phyloP scores from a whole-genome alignment of 495 filamentous ascomycete species.

The Penicillium longicatenatum region DNA sequence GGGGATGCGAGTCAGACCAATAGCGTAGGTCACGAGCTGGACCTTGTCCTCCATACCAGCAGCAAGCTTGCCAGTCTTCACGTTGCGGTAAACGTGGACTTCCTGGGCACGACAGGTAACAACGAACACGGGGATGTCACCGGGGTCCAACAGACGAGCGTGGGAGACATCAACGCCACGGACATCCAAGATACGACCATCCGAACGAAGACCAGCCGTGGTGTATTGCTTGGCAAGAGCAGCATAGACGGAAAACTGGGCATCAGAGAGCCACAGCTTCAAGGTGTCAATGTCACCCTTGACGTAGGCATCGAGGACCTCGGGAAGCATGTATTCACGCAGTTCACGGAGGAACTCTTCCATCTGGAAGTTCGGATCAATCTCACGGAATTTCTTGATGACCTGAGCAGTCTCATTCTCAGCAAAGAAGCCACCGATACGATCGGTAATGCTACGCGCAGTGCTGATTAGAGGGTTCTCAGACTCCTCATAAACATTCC shows the following conservation, averaged over 20 bases:
- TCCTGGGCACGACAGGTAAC: constrained; percentile 96
- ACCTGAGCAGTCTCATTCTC: constrained; percentile 97
- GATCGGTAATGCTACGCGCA: constrained; percentile 89
- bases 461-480: constrained; percentile 94
- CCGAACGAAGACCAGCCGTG: constrained; percentile 86
- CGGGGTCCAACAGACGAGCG: constrained; percentile 91
- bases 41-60: constrained; percentile 99
- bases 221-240: constrained; percentile 94
- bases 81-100: constrained; percentile 92
- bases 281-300: constrained; percentile 91
- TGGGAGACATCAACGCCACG: constrained; percentile 87
- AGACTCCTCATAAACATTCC: constrained; percentile 87
- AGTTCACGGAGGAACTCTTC: constrained; percentile 93
- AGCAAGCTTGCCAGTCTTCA: constrained; percentile 83
- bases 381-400: constrained; percentile 95
- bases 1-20: constrained; percentile 87
- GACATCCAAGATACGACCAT: constrained; percentile 93
- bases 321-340: constrained; percentile 95
- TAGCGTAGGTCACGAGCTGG: constrained; percentile 96
- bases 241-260: constrained; percentile 92
- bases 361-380: constrained; percentile 93
- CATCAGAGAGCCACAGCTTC: constrained; percentile 91
- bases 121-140: constrained; percentile 96
- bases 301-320: constrained; percentile 96
- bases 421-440: constrained; percentile 92